phyloP scores from a whole-genome alignment of 2,329 filamentous ascomycete species.

The Elsinoe ampelina region DNA sequence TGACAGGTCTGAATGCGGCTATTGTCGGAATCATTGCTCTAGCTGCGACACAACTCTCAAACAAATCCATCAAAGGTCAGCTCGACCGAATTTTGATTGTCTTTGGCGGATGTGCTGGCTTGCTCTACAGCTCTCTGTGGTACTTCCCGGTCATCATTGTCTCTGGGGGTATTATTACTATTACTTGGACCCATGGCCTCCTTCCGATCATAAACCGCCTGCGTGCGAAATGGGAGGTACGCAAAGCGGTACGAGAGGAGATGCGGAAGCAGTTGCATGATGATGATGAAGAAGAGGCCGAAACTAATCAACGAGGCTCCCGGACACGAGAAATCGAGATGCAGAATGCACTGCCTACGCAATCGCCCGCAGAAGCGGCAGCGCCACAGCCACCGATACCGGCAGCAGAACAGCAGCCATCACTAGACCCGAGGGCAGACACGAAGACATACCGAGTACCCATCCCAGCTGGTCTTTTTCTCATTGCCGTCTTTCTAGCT shows the following conservation, averaged over 20 bases:
- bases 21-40: conserved; percentile 64
- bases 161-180: conserved; percentile 43
- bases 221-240: neutral
- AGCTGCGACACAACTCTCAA: conserved; percentile 55
- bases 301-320: no score
- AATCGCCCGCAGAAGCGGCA: neutral
- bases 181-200: conserved; percentile 43
- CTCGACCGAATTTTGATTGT: conserved; percentile 57
- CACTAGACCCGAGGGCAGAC: neutral
- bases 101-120: conserved; percentile 50
- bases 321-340: neutral
- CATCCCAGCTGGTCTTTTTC: neutral
- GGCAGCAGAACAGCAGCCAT: neutral
- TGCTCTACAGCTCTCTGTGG: conserved; percentile 65
- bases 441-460: conserved; percentile 1
- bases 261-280: neutral
- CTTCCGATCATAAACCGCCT: neutral
- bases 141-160: conserved; percentile 61
- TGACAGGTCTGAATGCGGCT: conserved; percentile 62
- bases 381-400: neutral
- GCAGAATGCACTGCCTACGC: neutral
- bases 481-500: neutral
- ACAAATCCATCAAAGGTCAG: conserved; percentile 58
- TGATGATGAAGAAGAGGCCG: neutral
- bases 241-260: neutral